Conservation (phyloP, 2,329 filamentous ascomycete species). For the Arthrobotrys sphaeroides region DNA sequence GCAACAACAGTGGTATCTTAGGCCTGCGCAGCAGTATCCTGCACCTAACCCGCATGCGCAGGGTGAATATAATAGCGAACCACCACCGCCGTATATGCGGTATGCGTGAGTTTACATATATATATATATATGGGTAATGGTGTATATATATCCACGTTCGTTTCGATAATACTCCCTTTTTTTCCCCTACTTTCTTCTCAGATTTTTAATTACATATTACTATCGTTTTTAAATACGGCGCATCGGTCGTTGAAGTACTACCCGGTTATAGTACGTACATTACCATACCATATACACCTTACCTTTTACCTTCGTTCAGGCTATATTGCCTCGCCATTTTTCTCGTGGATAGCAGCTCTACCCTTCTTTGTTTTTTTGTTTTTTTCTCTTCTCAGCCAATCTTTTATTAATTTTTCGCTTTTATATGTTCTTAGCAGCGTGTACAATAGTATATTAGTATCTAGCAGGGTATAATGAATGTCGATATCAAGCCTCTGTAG, state of each 20-base stretch:
- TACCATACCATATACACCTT: background rate
- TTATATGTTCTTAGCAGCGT: background rate
- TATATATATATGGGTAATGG: too few species aligned
- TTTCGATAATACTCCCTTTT: background rate
- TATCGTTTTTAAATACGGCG: slow-evolving; percentile 1
- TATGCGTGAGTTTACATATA: slow-evolving; percentile 8
- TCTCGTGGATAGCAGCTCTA: background rate
- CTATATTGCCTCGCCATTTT: background rate
- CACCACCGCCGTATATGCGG: slow-evolving; percentile 51
- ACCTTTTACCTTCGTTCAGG: background rate
- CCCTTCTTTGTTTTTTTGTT: background rate
- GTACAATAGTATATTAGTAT: background rate
- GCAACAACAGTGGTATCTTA: background rate
- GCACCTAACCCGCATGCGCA: slow-evolving; percentile 11
- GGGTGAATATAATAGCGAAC: slow-evolving; percentile 18
- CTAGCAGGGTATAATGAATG: background rate
- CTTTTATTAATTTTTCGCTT: background rate
- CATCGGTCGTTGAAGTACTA: slow-evolving; percentile 1
- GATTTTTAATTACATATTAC: background rate
- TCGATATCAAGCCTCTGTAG: too few species aligned
- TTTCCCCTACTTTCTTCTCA: too few species aligned
- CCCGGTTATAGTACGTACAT: background rate
- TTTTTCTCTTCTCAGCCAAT: background rate
- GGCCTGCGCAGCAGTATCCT: slow-evolving; percentile 49
- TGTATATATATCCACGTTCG: background rate